Percentiles rank a stretch among this genome's conserved stretches.
Evolutionary conservation across 495 filamentous ascomycete species (phyloP).

Genomic region (Annulohypoxylon stygium): DNA sequence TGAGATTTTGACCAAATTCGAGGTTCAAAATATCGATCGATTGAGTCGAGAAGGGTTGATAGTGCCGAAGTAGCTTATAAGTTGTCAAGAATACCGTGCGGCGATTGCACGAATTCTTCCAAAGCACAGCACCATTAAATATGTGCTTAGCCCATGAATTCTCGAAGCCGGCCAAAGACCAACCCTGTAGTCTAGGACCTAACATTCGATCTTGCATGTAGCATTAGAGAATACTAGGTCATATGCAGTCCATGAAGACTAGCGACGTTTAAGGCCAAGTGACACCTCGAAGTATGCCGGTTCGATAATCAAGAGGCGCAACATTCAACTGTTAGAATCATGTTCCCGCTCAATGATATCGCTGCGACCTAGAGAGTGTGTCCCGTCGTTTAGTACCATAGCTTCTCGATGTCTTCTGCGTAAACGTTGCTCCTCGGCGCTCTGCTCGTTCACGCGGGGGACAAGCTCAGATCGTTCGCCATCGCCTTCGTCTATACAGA

Average conservation of each 20-base stretch:
- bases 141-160: too few relatives aligned
- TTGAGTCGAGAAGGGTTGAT: background rate
- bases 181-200: background rate
- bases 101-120: too few relatives aligned
- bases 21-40: background rate
- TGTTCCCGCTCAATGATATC: constrained; percentile 68
- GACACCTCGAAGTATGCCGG: background rate
- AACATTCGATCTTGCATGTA: background rate
- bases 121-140: too few relatives aligned
- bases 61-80: too few relatives aligned
- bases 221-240: background rate
- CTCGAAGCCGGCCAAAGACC: background rate
- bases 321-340: constrained; percentile 46
- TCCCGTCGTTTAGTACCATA: constrained; percentile 74
- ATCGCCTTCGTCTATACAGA: constrained; percentile 52
- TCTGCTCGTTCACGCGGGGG: constrained; percentile 60
- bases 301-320: background rate
- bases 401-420: constrained; percentile 71
- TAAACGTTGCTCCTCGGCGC: constrained; percentile 64
- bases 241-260: background rate
- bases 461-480: constrained; percentile 43
- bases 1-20: background rate
- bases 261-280: constrained; percentile 1
- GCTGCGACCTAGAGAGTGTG: constrained; percentile 64
- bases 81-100: too few relatives aligned